These are phyloP conservation scores for Agaricus blazei DNA, from an alignment of 768 basidiomycete species.

Conservation along the genomic window DNA sequence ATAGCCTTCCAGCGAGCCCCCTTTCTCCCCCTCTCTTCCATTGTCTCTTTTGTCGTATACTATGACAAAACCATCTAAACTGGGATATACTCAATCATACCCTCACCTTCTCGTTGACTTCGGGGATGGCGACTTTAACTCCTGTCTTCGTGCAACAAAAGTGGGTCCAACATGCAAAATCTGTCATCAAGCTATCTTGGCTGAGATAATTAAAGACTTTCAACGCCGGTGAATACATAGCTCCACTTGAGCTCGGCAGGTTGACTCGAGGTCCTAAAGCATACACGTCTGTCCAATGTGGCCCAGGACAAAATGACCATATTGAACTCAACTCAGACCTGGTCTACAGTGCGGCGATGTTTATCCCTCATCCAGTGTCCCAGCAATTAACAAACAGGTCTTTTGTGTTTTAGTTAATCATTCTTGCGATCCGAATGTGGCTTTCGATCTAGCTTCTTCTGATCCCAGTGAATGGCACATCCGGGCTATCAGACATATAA, in stretches of 20 bases:
- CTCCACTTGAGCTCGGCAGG: conserved; percentile 20
- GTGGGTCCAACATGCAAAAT: conserved; percentile 14
- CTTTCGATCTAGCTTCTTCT: conserved; percentile 43
- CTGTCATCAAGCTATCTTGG: not conserved
- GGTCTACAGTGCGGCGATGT: conserved; percentile 39
- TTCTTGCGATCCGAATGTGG: conserved; percentile 57
- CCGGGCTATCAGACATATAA: conserved; percentile 36
- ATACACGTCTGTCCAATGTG: conserved; percentile 52
- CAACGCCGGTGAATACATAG: conserved; percentile 31
- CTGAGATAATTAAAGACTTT: conserved; percentile 24
- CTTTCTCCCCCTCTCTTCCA: too few species aligned
- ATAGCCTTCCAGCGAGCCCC: too few species aligned
- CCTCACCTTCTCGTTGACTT: conserved; percentile 32
- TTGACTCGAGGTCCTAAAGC: conserved; percentile 30
- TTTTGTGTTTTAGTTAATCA: conserved; percentile 41
- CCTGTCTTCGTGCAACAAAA: conserved; percentile 30
- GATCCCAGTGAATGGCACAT: conserved; percentile 44
- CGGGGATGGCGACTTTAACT: conserved; percentile 28
- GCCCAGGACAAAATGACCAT: conserved; percentile 39
- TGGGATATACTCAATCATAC: conserved; percentile 28
- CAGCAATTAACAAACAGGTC: not conserved
- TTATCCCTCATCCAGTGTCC: not conserved
- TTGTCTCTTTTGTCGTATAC: not conserved
- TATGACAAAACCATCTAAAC: conserved; percentile 22
- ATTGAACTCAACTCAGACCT: conserved; percentile 57